These are phyloP conservation scores for Dittrichia graveolens DNA, from an alignment of 129 eudicot species.

Conservation along the genomic window DNA sequence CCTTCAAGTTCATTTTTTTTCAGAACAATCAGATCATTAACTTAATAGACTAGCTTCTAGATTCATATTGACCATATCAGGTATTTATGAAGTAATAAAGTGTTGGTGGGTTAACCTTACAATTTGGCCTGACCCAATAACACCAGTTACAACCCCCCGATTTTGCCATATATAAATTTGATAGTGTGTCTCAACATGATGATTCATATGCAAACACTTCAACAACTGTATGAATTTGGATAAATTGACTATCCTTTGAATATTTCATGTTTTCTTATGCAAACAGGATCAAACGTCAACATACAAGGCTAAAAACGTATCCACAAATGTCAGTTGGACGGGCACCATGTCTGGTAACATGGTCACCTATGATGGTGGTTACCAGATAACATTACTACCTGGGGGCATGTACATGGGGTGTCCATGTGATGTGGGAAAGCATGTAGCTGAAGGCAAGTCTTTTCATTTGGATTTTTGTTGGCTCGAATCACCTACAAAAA, in stretches of 20 bases:
- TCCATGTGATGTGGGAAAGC: conserved; percentile 72
- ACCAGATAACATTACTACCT: conserved; percentile 69
- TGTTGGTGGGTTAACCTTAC: not conserved
- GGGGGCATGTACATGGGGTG: conserved; percentile 98
- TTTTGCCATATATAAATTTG: not conserved
- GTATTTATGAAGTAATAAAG: not conserved
- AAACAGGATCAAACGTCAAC: conserved; percentile 67
- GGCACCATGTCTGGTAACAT: conserved; percentile 62
- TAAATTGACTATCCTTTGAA: not conserved
- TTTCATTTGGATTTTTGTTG: conserved; percentile 95
- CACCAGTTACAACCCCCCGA: not conserved
- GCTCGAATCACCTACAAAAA: conserved; percentile 76
- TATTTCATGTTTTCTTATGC: not conserved
- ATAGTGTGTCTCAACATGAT: not conserved
- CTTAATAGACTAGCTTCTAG: no score
- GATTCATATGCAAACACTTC: not conserved
- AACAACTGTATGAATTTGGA: conserved; percentile 6
- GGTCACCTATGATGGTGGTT: conserved; percentile 75
- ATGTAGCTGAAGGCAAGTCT: conserved; percentile 60
- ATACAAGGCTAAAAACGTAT: conserved; percentile 41
- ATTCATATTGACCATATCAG: no score
- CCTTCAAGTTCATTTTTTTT: not conserved
- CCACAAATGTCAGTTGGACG: conserved; percentile 71
- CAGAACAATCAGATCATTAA: not conserved
- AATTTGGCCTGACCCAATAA: no score